Evolutionary conservation across 352 stramenopile genomes (phyloP).

Genomic region (Pythium scleroteichum): DNA sequence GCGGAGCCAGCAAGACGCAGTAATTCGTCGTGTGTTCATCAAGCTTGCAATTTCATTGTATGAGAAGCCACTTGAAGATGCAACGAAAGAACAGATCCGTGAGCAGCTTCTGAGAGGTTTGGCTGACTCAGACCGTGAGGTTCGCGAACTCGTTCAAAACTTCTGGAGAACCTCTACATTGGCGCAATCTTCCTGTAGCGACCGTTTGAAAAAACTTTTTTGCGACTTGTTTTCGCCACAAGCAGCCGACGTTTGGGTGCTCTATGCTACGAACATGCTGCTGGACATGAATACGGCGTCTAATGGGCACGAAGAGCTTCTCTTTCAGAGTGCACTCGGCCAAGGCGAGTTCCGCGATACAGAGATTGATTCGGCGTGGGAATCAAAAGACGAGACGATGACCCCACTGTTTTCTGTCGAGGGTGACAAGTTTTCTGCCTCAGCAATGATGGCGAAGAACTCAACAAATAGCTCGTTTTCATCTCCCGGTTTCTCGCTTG

Average conservation of each 20-base stretch:
- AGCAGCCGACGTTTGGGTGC: conserved; percentile 61
- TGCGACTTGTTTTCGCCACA: conserved; percentile 40
- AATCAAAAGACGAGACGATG: conserved; percentile 68
- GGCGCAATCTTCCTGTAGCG: conserved; percentile 35
- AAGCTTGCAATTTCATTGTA: conserved; percentile 41
- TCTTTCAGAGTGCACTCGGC: conserved; percentile 60
- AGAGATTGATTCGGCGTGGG: conserved; percentile 69
- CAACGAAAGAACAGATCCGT: conserved; percentile 23
- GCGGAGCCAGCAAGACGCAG: conserved; percentile 36
- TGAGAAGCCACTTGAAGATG: conserved; percentile 23
- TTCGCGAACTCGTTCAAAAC: conserved; percentile 40
- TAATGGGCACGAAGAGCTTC: conserved; percentile 28
- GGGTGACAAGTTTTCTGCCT: conserved; percentile 45
- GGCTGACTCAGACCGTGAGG: conserved; percentile 43
- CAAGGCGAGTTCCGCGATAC: conserved; percentile 48
- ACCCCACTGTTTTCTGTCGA: conserved; percentile 78
- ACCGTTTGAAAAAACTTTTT: conserved; percentile 61
- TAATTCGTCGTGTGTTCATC: conserved; percentile 46
- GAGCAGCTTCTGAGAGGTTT: conserved; percentile 51
- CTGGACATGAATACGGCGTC: conserved; percentile 36
- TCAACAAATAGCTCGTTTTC: background rate
- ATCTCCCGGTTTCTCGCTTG: conserved; percentile 16
- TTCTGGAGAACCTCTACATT: conserved; percentile 50
- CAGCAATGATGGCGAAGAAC: conserved; percentile 7
- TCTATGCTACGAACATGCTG: conserved; percentile 69